phyloP scores from a whole-genome alignment of 495 filamentous ascomycete species.

The Penicillium subrubescens region DNA sequence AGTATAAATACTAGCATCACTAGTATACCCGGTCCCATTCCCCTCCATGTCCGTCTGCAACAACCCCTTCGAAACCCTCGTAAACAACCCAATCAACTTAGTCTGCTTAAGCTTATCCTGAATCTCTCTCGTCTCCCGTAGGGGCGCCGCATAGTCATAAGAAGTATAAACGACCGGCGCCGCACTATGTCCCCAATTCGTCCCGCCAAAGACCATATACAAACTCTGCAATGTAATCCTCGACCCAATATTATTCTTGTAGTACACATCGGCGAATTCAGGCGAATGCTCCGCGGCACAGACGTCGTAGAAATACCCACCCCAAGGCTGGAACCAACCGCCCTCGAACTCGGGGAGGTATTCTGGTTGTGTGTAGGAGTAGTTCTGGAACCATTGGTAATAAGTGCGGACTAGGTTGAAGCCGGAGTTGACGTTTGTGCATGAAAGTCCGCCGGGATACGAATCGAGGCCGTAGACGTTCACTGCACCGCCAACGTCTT shows the following conservation, averaged over 20 bases:
- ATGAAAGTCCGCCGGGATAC: constrained; percentile 57
- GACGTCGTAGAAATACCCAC: constrained; percentile 50
- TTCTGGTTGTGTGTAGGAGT: constrained; percentile 55
- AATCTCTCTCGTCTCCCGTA: constrained; percentile 49
- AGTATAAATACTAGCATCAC: constrained; percentile 45
- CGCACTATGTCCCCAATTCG: constrained; percentile 56
- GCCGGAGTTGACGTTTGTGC: constrained; percentile 50
- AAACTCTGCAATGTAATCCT: constrained; percentile 51
- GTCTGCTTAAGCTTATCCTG: constrained; percentile 53
- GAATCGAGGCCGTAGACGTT: constrained; percentile 58
- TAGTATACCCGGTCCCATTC: constrained; percentile 58
- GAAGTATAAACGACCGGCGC: constrained; percentile 54
- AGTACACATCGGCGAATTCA: constrained; percentile 57
- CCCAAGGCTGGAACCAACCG: constrained; percentile 57
- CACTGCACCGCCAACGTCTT: constrained; percentile 56
- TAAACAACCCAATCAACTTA: constrained; percentile 58
- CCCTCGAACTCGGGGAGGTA: constrained; percentile 57
- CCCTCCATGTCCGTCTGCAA: constrained; percentile 56
- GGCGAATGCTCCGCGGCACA: constrained; percentile 50
- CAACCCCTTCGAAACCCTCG: constrained; percentile 55
- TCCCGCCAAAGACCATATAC: constrained; percentile 61
- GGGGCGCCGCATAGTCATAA: constrained; percentile 48
- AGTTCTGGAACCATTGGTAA: constrained; percentile 60
- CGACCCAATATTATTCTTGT: constrained; percentile 58
- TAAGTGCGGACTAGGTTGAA: constrained; percentile 55